Percentiles rank a stretch among this genome's conserved stretches.
Evolutionary conservation across 768 basidiomycete species (phyloP).

Genomic region (Calocybe gangraenosa): DNA sequence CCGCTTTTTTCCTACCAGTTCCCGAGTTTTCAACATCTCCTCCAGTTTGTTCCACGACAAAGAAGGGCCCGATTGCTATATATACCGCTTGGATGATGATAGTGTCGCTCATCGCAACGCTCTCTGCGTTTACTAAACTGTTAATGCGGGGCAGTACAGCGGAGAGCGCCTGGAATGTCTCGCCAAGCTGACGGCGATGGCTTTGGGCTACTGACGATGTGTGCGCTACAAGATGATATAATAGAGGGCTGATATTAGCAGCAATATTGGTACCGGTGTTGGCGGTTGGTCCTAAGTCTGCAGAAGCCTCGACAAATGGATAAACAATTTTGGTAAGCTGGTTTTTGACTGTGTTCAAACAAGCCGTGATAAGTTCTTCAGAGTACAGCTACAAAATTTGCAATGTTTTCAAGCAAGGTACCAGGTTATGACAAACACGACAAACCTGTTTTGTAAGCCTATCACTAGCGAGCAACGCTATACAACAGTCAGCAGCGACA

Average conservation of each 20-base stretch:
- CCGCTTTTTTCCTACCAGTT: conserved; percentile 40
- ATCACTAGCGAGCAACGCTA: conserved; percentile 75
- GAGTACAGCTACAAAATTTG: conserved; percentile 68
- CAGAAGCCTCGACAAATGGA: conserved; percentile 76
- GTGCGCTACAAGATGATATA: conserved; percentile 48
- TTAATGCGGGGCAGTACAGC: conserved; percentile 73
- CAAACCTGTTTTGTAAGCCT: conserved; percentile 81
- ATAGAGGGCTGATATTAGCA: conserved; percentile 39
- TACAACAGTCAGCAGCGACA: conserved; percentile 78
- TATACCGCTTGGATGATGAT: conserved; percentile 93
- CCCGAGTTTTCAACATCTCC: conserved; percentile 40
- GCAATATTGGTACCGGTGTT: conserved; percentile 22
- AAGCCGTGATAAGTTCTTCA: conserved; percentile 84
- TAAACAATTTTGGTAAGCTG: conserved; percentile 77
- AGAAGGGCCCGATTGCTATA: conserved; percentile 92
- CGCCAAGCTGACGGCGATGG: conserved; percentile 49
- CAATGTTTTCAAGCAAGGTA: background rate
- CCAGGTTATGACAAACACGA: background rate
- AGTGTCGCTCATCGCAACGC: conserved; percentile 78
- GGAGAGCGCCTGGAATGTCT: conserved; percentile 70
- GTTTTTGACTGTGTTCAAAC: conserved; percentile 74
- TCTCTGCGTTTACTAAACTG: conserved; percentile 66
- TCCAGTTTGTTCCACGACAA: conserved; percentile 68
- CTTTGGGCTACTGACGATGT: conserved; percentile 27
- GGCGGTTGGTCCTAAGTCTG: conserved; percentile 24